Conservation (phyloP, 805 yeast genomes). For the Yamadazyma kitorensis region DNA sequence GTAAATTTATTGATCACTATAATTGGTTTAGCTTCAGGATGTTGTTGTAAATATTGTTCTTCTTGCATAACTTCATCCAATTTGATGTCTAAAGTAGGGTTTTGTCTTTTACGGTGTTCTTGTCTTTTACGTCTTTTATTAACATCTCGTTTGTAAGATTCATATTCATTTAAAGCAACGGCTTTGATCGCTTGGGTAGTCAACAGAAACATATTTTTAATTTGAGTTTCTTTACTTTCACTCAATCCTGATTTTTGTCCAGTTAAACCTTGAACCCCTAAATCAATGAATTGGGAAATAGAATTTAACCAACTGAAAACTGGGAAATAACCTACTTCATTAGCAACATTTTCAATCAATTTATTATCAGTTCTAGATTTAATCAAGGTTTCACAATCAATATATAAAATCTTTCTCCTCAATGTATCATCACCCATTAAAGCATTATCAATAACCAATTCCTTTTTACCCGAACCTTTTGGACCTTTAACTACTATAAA, state of each 20-base stretch:
- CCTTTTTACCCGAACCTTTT: slow-evolving; percentile 90
- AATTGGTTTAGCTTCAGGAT: slow-evolving; percentile 84
- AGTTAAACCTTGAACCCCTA: slow-evolving; percentile 84
- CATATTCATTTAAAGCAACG: slow-evolving; percentile 41
- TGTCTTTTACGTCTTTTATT: slow-evolving; percentile 16
- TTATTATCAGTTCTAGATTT: slow-evolving; percentile 73
- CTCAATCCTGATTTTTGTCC: slow-evolving; percentile 92
- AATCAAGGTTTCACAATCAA: slow-evolving; percentile 77
- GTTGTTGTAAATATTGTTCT: slow-evolving; percentile 79
- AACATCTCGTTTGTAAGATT: slow-evolving; percentile 23
- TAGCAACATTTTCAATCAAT: slow-evolving; percentile 65
- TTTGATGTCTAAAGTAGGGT: slow-evolving; percentile 16
- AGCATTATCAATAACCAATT: slow-evolving; percentile 67
- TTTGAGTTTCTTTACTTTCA: slow-evolving; percentile 77
- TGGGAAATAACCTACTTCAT: slow-evolving; percentile 86
- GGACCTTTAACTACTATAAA: slow-evolving; percentile 92
- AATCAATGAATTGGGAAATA: slow-evolving; percentile 73
- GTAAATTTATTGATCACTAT: slow-evolving; percentile 76
- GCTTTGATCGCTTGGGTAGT: slow-evolving; percentile 72
- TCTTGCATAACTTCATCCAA: slow-evolving; percentile 48
- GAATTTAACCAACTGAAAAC: slow-evolving; percentile 90
- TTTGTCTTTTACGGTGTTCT: slow-evolving; percentile 16
- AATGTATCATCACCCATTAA: slow-evolving; percentile 49
- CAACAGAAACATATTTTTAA: slow-evolving; percentile 73
- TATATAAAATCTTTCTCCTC: slow-evolving; percentile 49